Evolutionary conservation across 345 rosid genomes (phyloP).

Genomic region (Populus euphratica): DNA sequence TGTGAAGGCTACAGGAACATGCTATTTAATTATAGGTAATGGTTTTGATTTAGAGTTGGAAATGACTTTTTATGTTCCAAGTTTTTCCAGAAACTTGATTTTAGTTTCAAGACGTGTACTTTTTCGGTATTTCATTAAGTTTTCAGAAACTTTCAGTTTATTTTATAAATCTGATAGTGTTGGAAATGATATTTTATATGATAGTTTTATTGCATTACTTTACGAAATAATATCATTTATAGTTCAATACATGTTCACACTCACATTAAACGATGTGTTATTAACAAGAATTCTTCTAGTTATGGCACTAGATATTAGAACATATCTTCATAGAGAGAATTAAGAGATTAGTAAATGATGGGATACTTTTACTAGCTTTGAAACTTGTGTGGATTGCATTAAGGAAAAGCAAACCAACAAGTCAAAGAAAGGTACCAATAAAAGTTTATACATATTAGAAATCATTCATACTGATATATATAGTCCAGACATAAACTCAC

Average conservation of each 20-base stretch:
- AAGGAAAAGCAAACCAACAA: slow-evolving; percentile 2
- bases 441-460: neutral
- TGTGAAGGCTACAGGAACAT: neutral
- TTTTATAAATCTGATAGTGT: neutral
- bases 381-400: neutral
- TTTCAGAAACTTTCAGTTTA: neutral
- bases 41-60: slow-evolving; percentile 2
- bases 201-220: neutral
- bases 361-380: neutral
- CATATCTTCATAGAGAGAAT: neutral
- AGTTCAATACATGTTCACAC: neutral
- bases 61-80: slow-evolving; percentile 4
- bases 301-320: neutral
- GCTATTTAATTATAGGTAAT: neutral
- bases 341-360: no score
- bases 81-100: slow-evolving; percentile 7
- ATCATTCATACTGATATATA: neutral
- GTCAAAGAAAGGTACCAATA: neutral
- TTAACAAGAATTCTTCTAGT: neutral
- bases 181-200: neutral
- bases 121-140: neutral
- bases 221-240: neutral
- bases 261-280: neutral
- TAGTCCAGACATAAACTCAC: neutral
- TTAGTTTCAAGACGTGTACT: neutral